Conservation (phyloP, 108 stramenopile species). For the Cylindrotheca closterium region DNA sequence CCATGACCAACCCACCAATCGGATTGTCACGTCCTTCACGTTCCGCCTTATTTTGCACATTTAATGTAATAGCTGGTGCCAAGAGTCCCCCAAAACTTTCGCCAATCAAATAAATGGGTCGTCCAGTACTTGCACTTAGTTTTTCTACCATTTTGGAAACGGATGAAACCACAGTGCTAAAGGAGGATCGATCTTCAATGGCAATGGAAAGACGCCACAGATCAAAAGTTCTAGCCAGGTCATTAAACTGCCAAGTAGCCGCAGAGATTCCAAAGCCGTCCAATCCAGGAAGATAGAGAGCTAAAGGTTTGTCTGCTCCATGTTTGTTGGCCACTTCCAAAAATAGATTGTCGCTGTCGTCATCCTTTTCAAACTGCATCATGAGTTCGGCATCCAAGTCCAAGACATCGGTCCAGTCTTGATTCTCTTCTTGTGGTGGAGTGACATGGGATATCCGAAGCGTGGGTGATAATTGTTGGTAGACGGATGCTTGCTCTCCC, state of each 20-base stretch:
- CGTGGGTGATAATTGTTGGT: constrained; percentile 20
- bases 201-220: constrained; percentile 73
- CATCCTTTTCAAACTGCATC: neutral
- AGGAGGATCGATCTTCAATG: constrained; percentile 46
- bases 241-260: constrained; percentile 67
- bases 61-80: constrained; percentile 69
- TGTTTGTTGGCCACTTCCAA: constrained; percentile 13
- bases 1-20: constrained; percentile 66
- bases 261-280: constrained; percentile 90
- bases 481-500: constrained; percentile 27
- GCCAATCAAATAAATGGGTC: constrained; percentile 73
- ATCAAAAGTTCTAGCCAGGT: constrained; percentile 72
- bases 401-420: constrained; percentile 21
- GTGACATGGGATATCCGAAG: constrained; percentile 28
- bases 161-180: constrained; percentile 47
- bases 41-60: constrained; percentile 33
- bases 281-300: constrained; percentile 82
- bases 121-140: constrained; percentile 22
- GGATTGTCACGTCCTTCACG: constrained; percentile 18
- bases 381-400: constrained; percentile 17
- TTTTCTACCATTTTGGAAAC: constrained; percentile 56
- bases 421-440: constrained; percentile 15
- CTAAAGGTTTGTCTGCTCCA: constrained; percentile 40
- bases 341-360: constrained; percentile 4
- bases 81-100: constrained; percentile 87